Percentiles rank a stretch among this genome's conserved stretches.
Conservation (phyloP, 805 yeast species). For the Ogataea henricii region DNA sequence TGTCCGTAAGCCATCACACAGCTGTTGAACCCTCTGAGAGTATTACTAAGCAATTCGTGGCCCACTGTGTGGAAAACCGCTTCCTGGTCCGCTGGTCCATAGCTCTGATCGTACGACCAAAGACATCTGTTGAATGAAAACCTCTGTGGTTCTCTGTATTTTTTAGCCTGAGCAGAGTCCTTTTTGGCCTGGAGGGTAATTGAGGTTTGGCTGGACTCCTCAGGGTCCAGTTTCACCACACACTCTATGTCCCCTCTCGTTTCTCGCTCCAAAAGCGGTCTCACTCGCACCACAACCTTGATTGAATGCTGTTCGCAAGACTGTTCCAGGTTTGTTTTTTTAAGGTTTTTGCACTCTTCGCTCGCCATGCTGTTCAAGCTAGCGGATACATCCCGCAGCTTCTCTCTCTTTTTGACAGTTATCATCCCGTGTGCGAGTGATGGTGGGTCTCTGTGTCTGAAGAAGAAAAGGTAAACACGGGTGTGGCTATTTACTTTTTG, state of each 20-base stretch:
- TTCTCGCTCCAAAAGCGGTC: slow-evolving; percentile 45
- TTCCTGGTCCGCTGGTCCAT: slow-evolving; percentile 45
- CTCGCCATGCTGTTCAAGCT: not conserved
- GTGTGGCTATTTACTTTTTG: not conserved
- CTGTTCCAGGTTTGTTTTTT: not conserved
- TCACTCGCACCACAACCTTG: slow-evolving; percentile 46
- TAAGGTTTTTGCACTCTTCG: not conserved
- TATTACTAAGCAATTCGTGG: slow-evolving; percentile 57
- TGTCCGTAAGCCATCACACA: slow-evolving; percentile 64
- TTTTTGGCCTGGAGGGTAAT: slow-evolving; percentile 12
- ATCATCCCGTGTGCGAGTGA: slow-evolving; percentile 11
- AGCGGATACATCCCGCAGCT: slow-evolving; percentile 6
- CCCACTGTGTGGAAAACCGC: slow-evolving; percentile 58
- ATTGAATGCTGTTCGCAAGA: slow-evolving; percentile 15
- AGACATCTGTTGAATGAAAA: slow-evolving; percentile 56
- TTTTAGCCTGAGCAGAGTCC: slow-evolving; percentile 15
- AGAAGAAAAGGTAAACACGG: not conserved
- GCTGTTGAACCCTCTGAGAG: slow-evolving; percentile 57
- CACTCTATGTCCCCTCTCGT: slow-evolving; percentile 8
- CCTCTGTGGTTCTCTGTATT: slow-evolving; percentile 30
- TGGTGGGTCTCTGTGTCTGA: not conserved
- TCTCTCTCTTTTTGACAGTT: slow-evolving; percentile 15
- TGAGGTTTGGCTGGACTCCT: slow-evolving; percentile 7
- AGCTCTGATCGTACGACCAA: slow-evolving; percentile 44
- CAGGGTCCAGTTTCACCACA: slow-evolving; percentile 37